Evolutionary conservation across 2,329 filamentous ascomycete genomes (phyloP).

Genomic region (Trichophaea hybrida): DNA sequence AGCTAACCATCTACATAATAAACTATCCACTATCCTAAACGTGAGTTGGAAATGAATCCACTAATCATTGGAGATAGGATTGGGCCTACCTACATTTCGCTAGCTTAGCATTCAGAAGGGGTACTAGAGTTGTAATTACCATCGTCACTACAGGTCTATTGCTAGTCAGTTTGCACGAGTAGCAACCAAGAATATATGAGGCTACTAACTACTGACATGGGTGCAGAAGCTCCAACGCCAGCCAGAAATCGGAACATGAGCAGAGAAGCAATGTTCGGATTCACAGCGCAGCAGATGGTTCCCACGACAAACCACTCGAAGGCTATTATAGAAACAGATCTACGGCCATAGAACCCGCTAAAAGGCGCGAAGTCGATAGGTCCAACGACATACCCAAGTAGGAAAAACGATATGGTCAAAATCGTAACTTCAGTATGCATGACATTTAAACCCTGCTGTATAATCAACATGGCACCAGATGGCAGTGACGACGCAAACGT

Average conservation of each 20-base stretch:
- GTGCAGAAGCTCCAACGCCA: conserved; percentile 42
- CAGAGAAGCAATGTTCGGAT: conserved; percentile 40
- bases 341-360: conserved; percentile 49
- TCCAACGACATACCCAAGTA: conserved; percentile 48
- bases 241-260: conserved; percentile 43
- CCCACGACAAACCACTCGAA: conserved; percentile 39
- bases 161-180: neutral
- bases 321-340: conserved; percentile 32
- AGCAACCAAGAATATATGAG: neutral
- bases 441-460: conserved; percentile 15
- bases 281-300: conserved; percentile 43
- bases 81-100: conserved; percentile 35
- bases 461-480: conserved; percentile 15
- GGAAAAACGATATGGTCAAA: conserved; percentile 48
- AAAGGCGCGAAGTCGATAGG: conserved; percentile 50
- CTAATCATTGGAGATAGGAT: conserved; percentile 52
- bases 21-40: conserved; percentile 50
- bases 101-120: conserved; percentile 32
- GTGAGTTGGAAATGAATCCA: conserved; percentile 43
- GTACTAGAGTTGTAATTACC: neutral
- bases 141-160: conserved; percentile 33
- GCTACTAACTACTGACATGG: conserved; percentile 31
- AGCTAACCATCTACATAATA: conserved; percentile 45
- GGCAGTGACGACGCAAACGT: conserved; percentile 22
- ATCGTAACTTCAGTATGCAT: conserved; percentile 5